Evolutionary conservation across 1,139 yeast species (phyloP).

Genomic region (Nakaseomyces delphensis): DNA sequence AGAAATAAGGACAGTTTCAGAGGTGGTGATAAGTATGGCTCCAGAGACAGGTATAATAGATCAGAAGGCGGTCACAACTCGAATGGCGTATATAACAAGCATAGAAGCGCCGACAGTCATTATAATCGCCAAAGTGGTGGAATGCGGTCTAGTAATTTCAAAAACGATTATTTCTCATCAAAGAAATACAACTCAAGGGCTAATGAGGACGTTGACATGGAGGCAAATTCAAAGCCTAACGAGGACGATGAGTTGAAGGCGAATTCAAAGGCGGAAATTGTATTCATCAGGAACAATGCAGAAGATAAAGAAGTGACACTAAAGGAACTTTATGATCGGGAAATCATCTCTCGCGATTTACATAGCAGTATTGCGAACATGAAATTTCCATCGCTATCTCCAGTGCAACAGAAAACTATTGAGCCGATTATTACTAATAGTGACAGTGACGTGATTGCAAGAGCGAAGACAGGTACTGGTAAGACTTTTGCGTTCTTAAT

Average conservation of each 20-base stretch:
- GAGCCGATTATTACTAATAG: constrained; percentile 52
- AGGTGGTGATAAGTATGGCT: not conserved
- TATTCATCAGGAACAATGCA: not conserved
- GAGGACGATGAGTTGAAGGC: not conserved
- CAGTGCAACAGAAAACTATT: constrained; percentile 70
- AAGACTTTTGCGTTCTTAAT: constrained; percentile 83
- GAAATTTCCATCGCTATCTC: constrained; percentile 49
- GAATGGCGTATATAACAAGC: not conserved
- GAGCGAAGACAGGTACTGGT: constrained; percentile 95
- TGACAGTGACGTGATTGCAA: constrained; percentile 59
- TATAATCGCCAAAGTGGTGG: not conserved
- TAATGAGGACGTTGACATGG: not conserved
- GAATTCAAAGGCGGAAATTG: not conserved
- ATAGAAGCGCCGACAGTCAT: not conserved
- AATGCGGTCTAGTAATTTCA: not conserved
- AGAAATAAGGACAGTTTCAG: not conserved
- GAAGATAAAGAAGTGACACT: constrained; percentile 16
- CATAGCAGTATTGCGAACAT: constrained; percentile 36
- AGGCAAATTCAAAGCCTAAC: not conserved
- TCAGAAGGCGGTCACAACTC: not conserved
- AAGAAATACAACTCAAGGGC: not conserved
- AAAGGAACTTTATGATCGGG: constrained; percentile 23
- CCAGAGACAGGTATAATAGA: not conserved
- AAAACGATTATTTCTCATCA: not conserved
- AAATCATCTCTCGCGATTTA: constrained; percentile 19